Evolutionary conservation across 352 stramenopile genomes (phyloP).

Genomic region (Globisporangium cystogenes): DNA sequence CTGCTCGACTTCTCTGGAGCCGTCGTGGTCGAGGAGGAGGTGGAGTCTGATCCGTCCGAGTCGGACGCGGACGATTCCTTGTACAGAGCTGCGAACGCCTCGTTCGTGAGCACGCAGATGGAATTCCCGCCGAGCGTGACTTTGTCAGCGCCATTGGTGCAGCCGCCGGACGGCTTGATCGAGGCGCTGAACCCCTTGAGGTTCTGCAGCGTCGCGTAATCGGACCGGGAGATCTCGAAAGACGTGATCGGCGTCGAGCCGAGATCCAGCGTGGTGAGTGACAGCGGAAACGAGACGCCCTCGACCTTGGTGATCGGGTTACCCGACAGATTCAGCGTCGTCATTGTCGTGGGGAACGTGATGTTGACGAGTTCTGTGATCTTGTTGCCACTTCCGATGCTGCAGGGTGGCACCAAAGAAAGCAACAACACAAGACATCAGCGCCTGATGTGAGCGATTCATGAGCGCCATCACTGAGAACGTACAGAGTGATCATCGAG

Average conservation of each 20-base stretch:
- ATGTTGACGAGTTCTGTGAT: slow-evolving; percentile 45
- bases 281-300: slow-evolving; percentile 50
- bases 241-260: slow-evolving; percentile 40
- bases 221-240: slow-evolving; percentile 64
- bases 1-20: slow-evolving; percentile 16
- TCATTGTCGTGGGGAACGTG: slow-evolving; percentile 39
- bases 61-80: not conserved
- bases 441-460: not conserved
- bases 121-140: slow-evolving; percentile 26
- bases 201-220: slow-evolving; percentile 49
- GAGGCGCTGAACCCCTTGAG: slow-evolving; percentile 36
- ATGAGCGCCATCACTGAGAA: not conserved
- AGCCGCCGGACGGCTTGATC: slow-evolving; percentile 33
- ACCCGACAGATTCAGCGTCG: slow-evolving; percentile 45
- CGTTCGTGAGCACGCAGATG: slow-evolving; percentile 63
- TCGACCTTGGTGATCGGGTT: slow-evolving; percentile 53
- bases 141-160: slow-evolving; percentile 35
- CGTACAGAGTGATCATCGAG: slow-evolving; percentile 28
- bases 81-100: slow-evolving; percentile 50
- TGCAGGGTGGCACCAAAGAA: not conserved
- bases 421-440: not conserved
- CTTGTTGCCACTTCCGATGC: slow-evolving; percentile 35
- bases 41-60: slow-evolving; percentile 15
- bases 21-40: slow-evolving; percentile 18
- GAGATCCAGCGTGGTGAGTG: slow-evolving; percentile 42